Percentiles rank a stretch among this genome's conserved stretches.
phyloP scores from a whole-genome alignment of 257 asterid species.

The Nicotiana tomentosiformis region DNA sequence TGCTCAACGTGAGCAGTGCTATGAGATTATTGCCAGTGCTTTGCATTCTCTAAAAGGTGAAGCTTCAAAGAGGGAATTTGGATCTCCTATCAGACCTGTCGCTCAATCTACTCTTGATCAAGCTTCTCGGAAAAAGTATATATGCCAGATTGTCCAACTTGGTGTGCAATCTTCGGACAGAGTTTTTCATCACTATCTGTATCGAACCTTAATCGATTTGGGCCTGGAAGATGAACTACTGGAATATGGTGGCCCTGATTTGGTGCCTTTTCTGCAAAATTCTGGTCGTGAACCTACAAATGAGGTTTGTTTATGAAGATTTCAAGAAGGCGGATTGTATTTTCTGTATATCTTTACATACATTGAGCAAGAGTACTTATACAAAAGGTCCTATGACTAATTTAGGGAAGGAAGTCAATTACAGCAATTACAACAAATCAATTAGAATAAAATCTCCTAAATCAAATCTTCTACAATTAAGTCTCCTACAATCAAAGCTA shows the following conservation, averaged over 20 bases:
- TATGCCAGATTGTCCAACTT: conserved; percentile 85
- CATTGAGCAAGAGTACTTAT: too few species aligned
- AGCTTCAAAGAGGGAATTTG: conserved; percentile 55
- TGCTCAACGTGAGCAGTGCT: conserved; percentile 80
- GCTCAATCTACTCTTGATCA: conserved; percentile 71
- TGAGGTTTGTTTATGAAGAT: conserved; percentile 44
- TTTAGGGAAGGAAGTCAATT: too few species aligned
- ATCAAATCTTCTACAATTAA: too few species aligned
- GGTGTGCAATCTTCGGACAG: conserved; percentile 92
- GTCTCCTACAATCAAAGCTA: too few species aligned
- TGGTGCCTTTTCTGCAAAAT: conserved; percentile 90
- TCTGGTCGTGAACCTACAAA: conserved; percentile 66
- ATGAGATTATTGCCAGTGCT: conserved; percentile 71
- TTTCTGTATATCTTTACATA: too few species aligned
- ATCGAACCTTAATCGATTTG: conserved; percentile 67
- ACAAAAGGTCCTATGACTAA: too few species aligned
- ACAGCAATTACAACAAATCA: too few species aligned
- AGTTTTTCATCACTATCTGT: conserved; percentile 76
- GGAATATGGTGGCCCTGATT: conserved; percentile 93
- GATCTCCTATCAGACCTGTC: conserved; percentile 79
- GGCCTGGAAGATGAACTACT: conserved; percentile 90
- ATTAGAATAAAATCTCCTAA: too few species aligned
- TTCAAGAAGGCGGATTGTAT: too few species aligned
- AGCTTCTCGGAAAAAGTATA: conserved; percentile 68
- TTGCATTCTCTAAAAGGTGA: conserved; percentile 72